Evolutionary conservation across 2,329 filamentous ascomycete genomes (phyloP), one percentile per base, ranked within the genome.

Genomic region (Leptographium lundbergii): DNA sequence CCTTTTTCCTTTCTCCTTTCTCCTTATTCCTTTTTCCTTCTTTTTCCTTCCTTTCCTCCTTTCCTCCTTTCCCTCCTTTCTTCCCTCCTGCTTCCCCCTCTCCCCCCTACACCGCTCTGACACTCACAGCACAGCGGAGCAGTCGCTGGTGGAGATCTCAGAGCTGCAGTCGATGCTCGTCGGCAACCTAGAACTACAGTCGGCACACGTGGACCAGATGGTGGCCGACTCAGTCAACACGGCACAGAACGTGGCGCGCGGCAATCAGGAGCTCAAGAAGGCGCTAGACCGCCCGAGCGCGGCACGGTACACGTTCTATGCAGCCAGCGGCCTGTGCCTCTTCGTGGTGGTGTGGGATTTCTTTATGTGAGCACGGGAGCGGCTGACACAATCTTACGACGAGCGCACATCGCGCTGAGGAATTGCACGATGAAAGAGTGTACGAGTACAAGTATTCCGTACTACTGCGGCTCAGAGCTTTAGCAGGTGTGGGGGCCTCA

Each of bases 121-220:
- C 45, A n/a, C 47, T 3, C 47, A 45, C 42, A 95, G 89, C 67
- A 88, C 87, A 29, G 91, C 91, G 0, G 91, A 99, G 71, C 89
- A 88, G 69, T 96, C 91, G 0, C 80, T 99, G 6, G 72, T 95
- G 4, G 94, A 99, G 70, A 96, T 99, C 63, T 88, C 90, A 9
- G 91, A 95, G 69, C 77, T 99, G 57, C 94, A 99, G 70, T 89
- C 88, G 59, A 85, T 92, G 58, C 85, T 99, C 14, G 89, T 94
- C 48, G 84, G 83, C 66, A 95, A 96, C 68, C 80, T 99, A 25
- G 81, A 86, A 47, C 86, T 87, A 17, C 94, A 99, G 69, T 87
- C 89, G 58, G 90, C 89, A 59, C 87, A 94, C 66, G 95, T 99
- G 63, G 88, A 91, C 61, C 88, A 94, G 69, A 78, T 99, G 24